Evolutionary conservation across 306 rosid genomes (phyloP).

Genomic region (Trifolium subterraneum): DNA sequence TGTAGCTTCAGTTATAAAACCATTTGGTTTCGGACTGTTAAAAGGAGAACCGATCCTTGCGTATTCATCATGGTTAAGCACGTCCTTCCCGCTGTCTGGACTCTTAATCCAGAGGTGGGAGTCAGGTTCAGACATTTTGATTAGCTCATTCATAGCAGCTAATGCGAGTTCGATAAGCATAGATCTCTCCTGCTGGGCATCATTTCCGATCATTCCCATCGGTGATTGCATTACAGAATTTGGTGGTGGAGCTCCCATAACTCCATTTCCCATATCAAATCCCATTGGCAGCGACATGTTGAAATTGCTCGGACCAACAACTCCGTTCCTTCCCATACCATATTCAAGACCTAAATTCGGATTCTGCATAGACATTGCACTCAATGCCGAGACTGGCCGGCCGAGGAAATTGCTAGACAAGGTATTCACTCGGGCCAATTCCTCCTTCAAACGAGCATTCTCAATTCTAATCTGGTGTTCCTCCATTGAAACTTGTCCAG

Average conservation of each 20-base stretch:
- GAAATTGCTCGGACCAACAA: conserved; percentile 48
- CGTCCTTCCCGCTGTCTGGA: conserved; percentile 58
- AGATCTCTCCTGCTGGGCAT: conserved; percentile 51
- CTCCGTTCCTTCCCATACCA: conserved; percentile 68
- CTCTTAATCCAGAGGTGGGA: conserved; percentile 72
- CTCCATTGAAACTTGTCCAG: conserved; percentile 73
- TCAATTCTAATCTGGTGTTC: conserved; percentile 82
- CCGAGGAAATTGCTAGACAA: conserved; percentile 74
- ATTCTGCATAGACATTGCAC: conserved; percentile 41
- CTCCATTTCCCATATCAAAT: conserved; percentile 65
- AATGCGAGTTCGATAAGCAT: conserved; percentile 61
- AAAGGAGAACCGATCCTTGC: conserved; percentile 54
- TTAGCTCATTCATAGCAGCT: conserved; percentile 80
- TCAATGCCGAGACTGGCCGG: conserved; percentile 60
- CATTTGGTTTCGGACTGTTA: conserved; percentile 48
- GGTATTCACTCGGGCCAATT: conserved; percentile 61
- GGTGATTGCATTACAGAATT: conserved; percentile 47
- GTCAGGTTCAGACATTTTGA: conserved; percentile 69
- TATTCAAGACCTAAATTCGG: conserved; percentile 63
- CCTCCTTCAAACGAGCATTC: conserved; percentile 81
- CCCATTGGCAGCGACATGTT: conserved; percentile 59
- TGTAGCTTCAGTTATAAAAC: conserved; percentile 68
- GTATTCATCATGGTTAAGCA: conserved; percentile 73
- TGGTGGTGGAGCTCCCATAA: conserved; percentile 39
- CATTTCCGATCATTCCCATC: conserved; percentile 54